Base-by-base conservation (phyloP, 176 grass and related monocot genomes). In the Olyra latifolia region DNA sequence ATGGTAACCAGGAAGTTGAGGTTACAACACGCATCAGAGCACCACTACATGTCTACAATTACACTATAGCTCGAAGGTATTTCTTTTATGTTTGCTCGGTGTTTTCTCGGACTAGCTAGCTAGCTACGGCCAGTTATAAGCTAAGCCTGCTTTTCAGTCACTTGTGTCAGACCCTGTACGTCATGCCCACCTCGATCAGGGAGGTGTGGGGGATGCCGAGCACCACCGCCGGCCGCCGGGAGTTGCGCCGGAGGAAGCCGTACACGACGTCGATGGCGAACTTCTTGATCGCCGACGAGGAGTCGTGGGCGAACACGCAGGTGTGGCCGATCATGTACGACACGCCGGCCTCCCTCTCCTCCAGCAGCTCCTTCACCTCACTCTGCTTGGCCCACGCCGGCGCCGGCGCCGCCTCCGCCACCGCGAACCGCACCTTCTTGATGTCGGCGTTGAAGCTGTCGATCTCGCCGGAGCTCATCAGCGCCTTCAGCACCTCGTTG, bases 251-350 rank as follows among this genome's bases (percentile, higher is more conserved):
- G 66, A 98, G 79, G 80, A 98, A 94, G n/a, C 92, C 85, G 61
- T 98, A 98, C 0, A 98, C 69, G 20, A 89, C 35, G 89, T 95
- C 81, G 30, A 95, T 27, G 35, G 83, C 80, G 81, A 88, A 90
- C 87, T 87, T 98, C 88, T 98, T 98, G 50, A 93, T 60, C 16
- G 87, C 69, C 0, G 95, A 67, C 4, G 95, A 92, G 8, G 95
- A 93, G 55, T 98, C 92, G 53, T 89, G 86, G 10, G 95, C 90
- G 12, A 82, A 40, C 56, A 98, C 92, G 85, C 82, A 72, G 4
- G 95, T 95, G 75, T 98, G 89, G 5, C 90, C 95, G 52, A 98
- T 89, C 90, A 98, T 90, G 78, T 95, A 95, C 24, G 95, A 94
- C 73, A 95, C 92, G 23, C 95, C 95, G 60, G 76, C 74, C 74